Base-by-base conservation (phyloP, 2,329 filamentous ascomycete genomes). In the Apiospora pterosperma region DNA sequence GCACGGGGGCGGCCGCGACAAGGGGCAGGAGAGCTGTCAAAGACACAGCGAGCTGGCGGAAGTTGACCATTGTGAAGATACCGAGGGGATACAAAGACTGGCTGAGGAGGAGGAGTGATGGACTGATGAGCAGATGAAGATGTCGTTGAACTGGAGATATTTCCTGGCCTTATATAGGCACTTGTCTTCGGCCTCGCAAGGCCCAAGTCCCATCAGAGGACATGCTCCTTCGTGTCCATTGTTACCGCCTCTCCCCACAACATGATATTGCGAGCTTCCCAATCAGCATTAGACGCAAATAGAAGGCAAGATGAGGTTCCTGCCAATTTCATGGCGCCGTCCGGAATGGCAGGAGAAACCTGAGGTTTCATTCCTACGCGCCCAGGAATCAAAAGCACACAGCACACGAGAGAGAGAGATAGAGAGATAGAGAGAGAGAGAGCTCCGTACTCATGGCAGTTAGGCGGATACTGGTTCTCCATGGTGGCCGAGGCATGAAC, bases 11-110 rank as follows among this genome's bases (percentile, higher is more conserved):
- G 58, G 73, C 72, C 42, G 74, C 65, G 16, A 66, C 68, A 39
- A 69, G 64, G 38, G 73, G 73, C 67, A 75, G 72, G 64, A 75
- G 62, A 66, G 73, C 72, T 69, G 71, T 72, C 63, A 74, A 63
- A 65, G 74, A 69, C 55, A 74, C 69, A 65, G 69, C 72, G 60
- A 75, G 67, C 21, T 63, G 72, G 64, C 72, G 70, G 63, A 75
- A 61, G 64, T 69, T 74, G 58, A 67, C 67, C 73, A 75, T 75
- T 59, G 28, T 68, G 55, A 41, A 55, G 36, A 36, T 19, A 23
- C 16, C 52, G 31, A 21, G 58, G 23, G 42, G 48, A n/a, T 52
- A 61, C 25, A 63, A 23, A 19, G 63, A 63, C 21, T 63, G 25
- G 61, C 39, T 64, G 52, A 31, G 16, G 39, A 63, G 44, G 64